Percentiles rank a stretch among this genome's conserved stretches.
Evolutionary conservation across 2,329 filamentous ascomycete genomes (phyloP).

Genomic region (Lomentospora prolificans): DNA sequence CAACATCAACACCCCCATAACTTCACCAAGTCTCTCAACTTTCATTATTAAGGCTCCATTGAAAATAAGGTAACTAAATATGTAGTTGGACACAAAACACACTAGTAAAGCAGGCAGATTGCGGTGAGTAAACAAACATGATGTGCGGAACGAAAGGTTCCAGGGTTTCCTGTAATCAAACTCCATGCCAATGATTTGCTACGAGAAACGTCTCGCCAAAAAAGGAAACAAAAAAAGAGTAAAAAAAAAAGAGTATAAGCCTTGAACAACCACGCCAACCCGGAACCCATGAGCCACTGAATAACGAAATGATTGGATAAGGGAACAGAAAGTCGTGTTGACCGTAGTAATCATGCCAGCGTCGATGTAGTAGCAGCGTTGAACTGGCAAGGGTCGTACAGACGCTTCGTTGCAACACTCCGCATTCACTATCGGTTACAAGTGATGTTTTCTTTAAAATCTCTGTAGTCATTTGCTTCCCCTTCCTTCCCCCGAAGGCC

Average conservation of each 20-base stretch:
- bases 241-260: background rate
- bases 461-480: background rate
- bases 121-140: background rate
- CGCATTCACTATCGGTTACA: too few species aligned
- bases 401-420: too few species aligned
- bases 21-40: too few species aligned
- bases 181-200: conserved; percentile 2
- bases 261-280: background rate
- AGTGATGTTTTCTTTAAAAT: background rate
- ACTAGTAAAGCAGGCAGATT: background rate
- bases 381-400: too few species aligned
- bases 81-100: background rate
- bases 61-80: background rate
- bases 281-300: background rate
- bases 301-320: background rate
- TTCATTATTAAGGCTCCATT: background rate
- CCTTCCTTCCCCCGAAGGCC: background rate
- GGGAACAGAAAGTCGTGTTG: background rate
- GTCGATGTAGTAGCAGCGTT: background rate
- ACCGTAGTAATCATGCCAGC: background rate
- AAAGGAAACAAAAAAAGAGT: background rate
- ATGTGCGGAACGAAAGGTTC: background rate
- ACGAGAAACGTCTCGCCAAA: background rate
- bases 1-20: too few species aligned
- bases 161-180: background rate